Evolutionary conservation across 768 basidiomycete species (phyloP).

Genomic region (Neoboletus brunneissimus): DNA sequence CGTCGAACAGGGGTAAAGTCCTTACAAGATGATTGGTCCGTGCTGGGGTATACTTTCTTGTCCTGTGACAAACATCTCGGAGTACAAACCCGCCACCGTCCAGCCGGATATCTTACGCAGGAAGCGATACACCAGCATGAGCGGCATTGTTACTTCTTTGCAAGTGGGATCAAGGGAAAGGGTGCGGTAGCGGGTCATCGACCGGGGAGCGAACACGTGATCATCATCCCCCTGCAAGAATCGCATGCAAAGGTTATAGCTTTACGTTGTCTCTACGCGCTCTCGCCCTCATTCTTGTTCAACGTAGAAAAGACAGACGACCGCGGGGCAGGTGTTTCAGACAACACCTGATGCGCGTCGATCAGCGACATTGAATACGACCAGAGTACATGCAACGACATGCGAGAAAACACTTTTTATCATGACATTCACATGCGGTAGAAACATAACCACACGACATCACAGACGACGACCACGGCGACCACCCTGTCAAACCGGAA

Average conservation of each 20-base stretch:
- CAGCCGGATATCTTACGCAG: conserved; percentile 62
- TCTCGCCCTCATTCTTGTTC: not conserved
- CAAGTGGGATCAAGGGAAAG: not conserved
- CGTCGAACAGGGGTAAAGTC: conserved; percentile 1
- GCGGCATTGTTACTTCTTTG: conserved; percentile 36
- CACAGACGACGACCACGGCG: conserved; percentile 96
- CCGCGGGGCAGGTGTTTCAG: conserved; percentile 71
- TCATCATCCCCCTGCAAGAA: not conserved
- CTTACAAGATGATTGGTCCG: conserved; percentile 52
- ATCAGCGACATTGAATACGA: conserved; percentile 65
- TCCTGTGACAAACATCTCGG: conserved; percentile 56
- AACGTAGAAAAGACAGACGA: conserved; percentile 39
- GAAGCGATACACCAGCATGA: conserved; percentile 54
- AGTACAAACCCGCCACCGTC: conserved; percentile 58
- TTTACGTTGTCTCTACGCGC: no score
- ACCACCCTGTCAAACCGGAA: conserved; percentile 68
- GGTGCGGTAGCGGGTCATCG: not conserved
- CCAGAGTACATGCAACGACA: conserved; percentile 35
- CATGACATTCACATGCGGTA: conserved; percentile 9
- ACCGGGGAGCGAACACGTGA: not conserved
- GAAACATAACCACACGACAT: conserved; percentile 21
- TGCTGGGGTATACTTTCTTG: conserved; percentile 49
- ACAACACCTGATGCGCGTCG: conserved; percentile 77
- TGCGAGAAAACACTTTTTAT: conserved; percentile 25
- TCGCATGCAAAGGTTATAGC: not conserved